Evolutionary conservation across 805 yeast species (phyloP).

Genomic region (Priceomyces fermenticarens): DNA sequence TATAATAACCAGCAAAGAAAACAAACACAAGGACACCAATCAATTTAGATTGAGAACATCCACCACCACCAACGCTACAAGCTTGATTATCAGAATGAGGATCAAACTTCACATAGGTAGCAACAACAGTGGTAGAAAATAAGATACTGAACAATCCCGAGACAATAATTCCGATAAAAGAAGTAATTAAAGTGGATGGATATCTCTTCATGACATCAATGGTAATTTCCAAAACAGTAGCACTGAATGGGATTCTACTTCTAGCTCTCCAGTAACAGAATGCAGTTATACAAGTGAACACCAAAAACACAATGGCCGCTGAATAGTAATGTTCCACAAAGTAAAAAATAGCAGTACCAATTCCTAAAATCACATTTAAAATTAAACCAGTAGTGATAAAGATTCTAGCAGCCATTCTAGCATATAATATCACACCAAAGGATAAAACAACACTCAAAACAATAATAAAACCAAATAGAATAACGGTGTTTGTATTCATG

Average conservation of each 20-base stretch:
- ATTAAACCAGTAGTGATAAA: conserved; percentile 71
- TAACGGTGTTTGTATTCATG: conserved; percentile 69
- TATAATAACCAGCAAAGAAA: conserved; percentile 78
- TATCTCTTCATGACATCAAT: conserved; percentile 72
- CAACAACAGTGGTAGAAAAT: conserved; percentile 65
- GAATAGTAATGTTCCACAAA: conserved; percentile 68
- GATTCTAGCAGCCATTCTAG: conserved; percentile 60
- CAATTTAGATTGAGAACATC: conserved; percentile 55
- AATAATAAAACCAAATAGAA: conserved; percentile 64
- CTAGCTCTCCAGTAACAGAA: conserved; percentile 74
- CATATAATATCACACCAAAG: conserved; percentile 51
- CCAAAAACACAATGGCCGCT: conserved; percentile 72
- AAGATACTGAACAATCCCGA: conserved; percentile 63
- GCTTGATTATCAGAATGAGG: conserved; percentile 51
- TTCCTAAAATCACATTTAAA: conserved; percentile 61
- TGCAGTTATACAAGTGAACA: conserved; percentile 62
- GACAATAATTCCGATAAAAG: conserved; percentile 57
- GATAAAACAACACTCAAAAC: conserved; percentile 61
- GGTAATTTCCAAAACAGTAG: conserved; percentile 64
- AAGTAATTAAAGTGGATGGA: conserved; percentile 65
- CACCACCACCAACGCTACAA: conserved; percentile 51
- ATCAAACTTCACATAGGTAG: conserved; percentile 75
- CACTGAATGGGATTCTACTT: conserved; percentile 68
- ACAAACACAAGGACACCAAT: conserved; percentile 70
- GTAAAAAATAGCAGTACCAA: conserved; percentile 76